Conservation (phyloP, 2,329 filamentous ascomycete species). For the Lachnellula suecica region DNA sequence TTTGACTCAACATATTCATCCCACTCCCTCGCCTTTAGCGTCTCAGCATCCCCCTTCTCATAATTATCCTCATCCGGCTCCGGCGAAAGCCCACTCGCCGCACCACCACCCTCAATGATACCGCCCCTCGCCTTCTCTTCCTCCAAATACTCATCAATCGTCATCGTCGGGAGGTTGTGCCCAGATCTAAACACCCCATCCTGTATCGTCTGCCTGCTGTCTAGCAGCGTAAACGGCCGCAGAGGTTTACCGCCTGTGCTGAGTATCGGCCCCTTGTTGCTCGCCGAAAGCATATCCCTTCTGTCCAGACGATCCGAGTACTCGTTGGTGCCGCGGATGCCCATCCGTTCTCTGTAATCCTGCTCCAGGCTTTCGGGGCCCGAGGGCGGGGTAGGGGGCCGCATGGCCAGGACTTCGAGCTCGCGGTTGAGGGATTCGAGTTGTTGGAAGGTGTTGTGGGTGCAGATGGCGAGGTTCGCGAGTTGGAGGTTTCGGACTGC, state of each 20-base stretch:
- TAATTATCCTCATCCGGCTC: conserved; percentile 87
- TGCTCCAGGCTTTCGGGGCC: conserved; percentile 43
- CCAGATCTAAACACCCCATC: conserved; percentile 84
- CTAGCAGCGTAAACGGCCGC: conserved; percentile 85
- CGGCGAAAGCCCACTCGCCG: conserved; percentile 64
- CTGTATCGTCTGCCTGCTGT: conserved; percentile 71
- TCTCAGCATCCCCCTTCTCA: conserved; percentile 85
- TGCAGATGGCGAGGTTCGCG: conserved; percentile 69
- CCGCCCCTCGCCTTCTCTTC: conserved; percentile 83
- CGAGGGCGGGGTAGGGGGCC: conserved; percentile 54
- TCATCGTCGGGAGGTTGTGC: conserved; percentile 95
- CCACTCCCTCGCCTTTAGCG: conserved; percentile 91
- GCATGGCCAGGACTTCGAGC: conserved; percentile 75
- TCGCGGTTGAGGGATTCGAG: conserved; percentile 89
- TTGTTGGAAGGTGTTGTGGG: conserved; percentile 79
- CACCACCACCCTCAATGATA: conserved; percentile 88
- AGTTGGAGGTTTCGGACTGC: conserved; percentile 77
- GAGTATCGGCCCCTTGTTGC: conserved; percentile 69
- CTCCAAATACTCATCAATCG: conserved; percentile 94
- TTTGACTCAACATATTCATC: conserved; percentile 93
- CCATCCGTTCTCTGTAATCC: conserved; percentile 45
- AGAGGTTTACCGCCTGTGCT: conserved; percentile 79
- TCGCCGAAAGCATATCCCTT: conserved; percentile 48
- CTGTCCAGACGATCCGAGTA: conserved; percentile 77
- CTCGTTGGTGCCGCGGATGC: conserved; percentile 39